Percentiles rank a stretch among this genome's conserved stretches.
Conservation (phyloP, 2,329 filamentous ascomycete genomes). For the Talaromyces marneffei region DNA sequence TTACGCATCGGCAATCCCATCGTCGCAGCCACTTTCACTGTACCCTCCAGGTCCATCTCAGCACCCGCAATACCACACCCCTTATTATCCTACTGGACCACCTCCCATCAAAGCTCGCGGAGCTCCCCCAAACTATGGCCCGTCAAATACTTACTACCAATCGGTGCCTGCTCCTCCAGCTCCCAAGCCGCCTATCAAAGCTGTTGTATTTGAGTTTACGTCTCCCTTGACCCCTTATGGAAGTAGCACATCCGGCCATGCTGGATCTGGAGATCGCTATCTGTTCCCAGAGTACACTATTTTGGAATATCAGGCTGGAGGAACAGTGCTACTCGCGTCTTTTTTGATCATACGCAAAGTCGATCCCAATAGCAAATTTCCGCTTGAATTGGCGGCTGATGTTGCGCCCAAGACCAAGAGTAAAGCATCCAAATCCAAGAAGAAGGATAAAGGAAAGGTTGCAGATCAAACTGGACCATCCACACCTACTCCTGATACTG, state of each 20-base stretch:
- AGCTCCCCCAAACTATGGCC: slow-evolving; percentile 26
- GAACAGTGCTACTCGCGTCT: slow-evolving; percentile 43
- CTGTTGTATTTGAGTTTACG: slow-evolving; percentile 45
- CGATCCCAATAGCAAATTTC: slow-evolving; percentile 33
- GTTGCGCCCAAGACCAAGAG: slow-evolving; percentile 24
- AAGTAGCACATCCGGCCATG: slow-evolving; percentile 36
- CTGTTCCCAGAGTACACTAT: slow-evolving; percentile 46
- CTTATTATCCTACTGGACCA: slow-evolving; percentile 26
- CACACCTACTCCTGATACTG: slow-evolving; percentile 17
- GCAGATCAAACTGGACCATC: slow-evolving; percentile 11
- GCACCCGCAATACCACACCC: slow-evolving; percentile 27
- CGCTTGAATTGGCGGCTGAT: slow-evolving; percentile 30
- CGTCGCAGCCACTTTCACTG: slow-evolving; percentile 19
- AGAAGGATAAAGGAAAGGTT: slow-evolving; percentile 25
- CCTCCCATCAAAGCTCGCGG: slow-evolving; percentile 33
- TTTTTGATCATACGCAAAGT: slow-evolving; percentile 44
- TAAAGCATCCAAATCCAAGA: slow-evolving; percentile 35
- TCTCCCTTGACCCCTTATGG: slow-evolving; percentile 38
- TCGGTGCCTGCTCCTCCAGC: slow-evolving; percentile 27
- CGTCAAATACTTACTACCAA: slow-evolving; percentile 30
- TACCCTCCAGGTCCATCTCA: slow-evolving; percentile 23
- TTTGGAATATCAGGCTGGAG: slow-evolving; percentile 43
- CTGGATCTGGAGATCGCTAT: slow-evolving; percentile 43
- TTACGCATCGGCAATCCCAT: slow-evolving; percentile 21
- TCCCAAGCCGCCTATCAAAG: slow-evolving; percentile 38